These are phyloP conservation scores for Trichosporon inkin DNA, from an alignment of 1,284 basidiomycete species.

Conservation along the genomic window DNA sequence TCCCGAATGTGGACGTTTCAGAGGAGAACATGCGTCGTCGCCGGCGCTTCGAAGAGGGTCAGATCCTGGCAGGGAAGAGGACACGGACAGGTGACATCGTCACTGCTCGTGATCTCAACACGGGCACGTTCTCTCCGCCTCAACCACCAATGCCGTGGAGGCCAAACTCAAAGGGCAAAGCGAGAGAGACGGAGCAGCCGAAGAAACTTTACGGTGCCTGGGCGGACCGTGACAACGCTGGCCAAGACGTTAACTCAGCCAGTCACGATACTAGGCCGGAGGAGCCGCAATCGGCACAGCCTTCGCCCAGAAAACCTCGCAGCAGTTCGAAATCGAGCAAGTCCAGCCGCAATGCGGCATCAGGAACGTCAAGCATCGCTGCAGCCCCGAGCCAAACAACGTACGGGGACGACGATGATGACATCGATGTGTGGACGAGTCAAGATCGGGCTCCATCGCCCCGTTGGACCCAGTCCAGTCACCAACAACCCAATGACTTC, in stretches of 20 bases:
- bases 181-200: neutral
- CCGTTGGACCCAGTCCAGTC: neutral
- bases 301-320: neutral
- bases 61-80: slow-evolving; percentile 57
- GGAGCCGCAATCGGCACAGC: neutral
- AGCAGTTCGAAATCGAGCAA: neutral
- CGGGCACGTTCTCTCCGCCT: neutral
- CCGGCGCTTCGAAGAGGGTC: slow-evolving; percentile 47
- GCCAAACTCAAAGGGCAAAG: slow-evolving; percentile 19
- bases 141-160: slow-evolving; percentile 16
- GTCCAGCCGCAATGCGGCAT: too few relatives aligned
- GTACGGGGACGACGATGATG: neutral
- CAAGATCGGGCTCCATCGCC: neutral
- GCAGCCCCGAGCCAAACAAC: neutral
- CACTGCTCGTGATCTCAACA: neutral
- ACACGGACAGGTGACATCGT: slow-evolving; percentile 32
- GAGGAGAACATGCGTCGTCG: slow-evolving; percentile 46
- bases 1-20: slow-evolving; percentile 81
- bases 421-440: neutral
- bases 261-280: neutral
- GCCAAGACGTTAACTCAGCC: neutral
- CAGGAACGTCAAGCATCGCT: too few relatives aligned
- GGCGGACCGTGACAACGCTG: slow-evolving; percentile 41
- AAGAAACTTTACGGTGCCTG: slow-evolving; percentile 45
- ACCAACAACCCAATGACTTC: neutral